phyloP scores from a whole-genome alignment of 805 yeast species.

The Spathaspora hagerdaliae region DNA sequence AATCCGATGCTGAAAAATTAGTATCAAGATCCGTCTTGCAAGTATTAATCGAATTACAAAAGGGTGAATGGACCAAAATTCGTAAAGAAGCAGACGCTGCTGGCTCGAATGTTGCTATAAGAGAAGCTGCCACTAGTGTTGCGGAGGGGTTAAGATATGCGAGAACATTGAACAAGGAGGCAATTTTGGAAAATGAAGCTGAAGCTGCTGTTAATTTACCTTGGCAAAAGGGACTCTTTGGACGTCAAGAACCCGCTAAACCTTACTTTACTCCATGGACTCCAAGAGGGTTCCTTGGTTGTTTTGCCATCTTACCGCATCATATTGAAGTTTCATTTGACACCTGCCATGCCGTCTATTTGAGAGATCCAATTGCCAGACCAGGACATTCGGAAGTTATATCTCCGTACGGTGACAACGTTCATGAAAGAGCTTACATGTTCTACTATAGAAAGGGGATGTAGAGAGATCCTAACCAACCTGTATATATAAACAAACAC shows the following conservation, averaged over 20 bases:
- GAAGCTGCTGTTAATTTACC: constrained; percentile 57
- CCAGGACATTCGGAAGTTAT: constrained; percentile 96
- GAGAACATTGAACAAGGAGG: constrained; percentile 36
- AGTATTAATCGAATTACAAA: constrained; percentile 32
- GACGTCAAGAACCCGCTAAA: constrained; percentile 72
- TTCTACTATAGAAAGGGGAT: constrained; percentile 77
- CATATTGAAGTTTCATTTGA: constrained; percentile 87
- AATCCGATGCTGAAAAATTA: constrained; percentile 25
- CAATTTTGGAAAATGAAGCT: constrained; percentile 48
- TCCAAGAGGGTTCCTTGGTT: constrained; percentile 89
- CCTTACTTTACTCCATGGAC: constrained; percentile 96
- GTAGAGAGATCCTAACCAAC: constrained; percentile 14
- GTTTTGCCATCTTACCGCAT: constrained; percentile 87
- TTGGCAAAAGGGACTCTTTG: constrained; percentile 76
- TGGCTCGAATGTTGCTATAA: not conserved
- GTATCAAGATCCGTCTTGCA: constrained; percentile 31
- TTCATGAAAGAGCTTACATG: constrained; percentile 93
- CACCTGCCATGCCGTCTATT: constrained; percentile 94
- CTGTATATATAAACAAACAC: too few relatives aligned
- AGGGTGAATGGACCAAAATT: constrained; percentile 28
- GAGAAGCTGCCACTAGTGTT: not conserved
- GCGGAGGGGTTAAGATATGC: constrained; percentile 14
- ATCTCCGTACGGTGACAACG: constrained; percentile 76
- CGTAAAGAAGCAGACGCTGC: constrained; percentile 22
- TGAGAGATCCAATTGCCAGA: constrained; percentile 95